Evolutionary conservation across 2,329 filamentous ascomycete species (phyloP).

Genomic region (Blastomyces percursus): DNA sequence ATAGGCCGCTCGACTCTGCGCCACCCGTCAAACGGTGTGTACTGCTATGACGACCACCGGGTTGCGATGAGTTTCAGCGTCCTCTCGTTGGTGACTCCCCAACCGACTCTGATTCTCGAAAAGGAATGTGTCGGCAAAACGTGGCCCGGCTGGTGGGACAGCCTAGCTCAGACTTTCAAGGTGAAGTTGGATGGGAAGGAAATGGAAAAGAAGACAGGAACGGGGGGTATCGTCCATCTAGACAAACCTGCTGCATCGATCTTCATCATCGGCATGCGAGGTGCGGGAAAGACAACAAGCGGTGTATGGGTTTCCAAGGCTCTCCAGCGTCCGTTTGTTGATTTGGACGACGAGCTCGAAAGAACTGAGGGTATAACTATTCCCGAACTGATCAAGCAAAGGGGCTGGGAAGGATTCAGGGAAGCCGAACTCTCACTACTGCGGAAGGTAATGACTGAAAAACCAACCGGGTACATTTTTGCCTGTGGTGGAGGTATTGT

Average conservation of each 20-base stretch:
- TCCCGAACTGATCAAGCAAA: conserved; percentile 67
- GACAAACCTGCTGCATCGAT: conserved; percentile 52
- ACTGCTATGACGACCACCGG: conserved; percentile 95
- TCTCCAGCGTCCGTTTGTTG: conserved; percentile 65
- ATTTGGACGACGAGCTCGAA: conserved; percentile 83
- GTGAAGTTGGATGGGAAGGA: conserved; percentile 69
- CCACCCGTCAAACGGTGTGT: conserved; percentile 56
- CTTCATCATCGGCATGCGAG: conserved; percentile 94
- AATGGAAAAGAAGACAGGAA: conserved; percentile 27
- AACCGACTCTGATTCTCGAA: conserved; percentile 68
- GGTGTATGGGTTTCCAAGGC: conserved; percentile 73
- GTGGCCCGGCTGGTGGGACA: conserved; percentile 99
- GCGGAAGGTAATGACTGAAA: conserved; percentile 60
- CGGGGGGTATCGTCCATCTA: conserved; percentile 27
- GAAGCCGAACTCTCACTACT: conserved; percentile 66
- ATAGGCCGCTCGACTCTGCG: conserved; percentile 41
- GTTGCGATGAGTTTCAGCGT: conserved; percentile 99
- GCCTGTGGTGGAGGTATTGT: conserved; percentile 92
- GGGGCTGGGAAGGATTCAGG: conserved; percentile 83
- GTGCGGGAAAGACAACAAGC: conserved; percentile 90
- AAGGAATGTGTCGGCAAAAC: conserved; percentile 93
- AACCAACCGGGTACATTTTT: conserved; percentile 66
- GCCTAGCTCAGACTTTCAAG: conserved; percentile 64
- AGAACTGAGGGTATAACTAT: conserved; percentile 61
- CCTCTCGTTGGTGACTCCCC: conserved; percentile 59